Evolutionary conservation across 306 rosid genomes (phyloP).

Genomic region (Leucaena leucocephala): DNA sequence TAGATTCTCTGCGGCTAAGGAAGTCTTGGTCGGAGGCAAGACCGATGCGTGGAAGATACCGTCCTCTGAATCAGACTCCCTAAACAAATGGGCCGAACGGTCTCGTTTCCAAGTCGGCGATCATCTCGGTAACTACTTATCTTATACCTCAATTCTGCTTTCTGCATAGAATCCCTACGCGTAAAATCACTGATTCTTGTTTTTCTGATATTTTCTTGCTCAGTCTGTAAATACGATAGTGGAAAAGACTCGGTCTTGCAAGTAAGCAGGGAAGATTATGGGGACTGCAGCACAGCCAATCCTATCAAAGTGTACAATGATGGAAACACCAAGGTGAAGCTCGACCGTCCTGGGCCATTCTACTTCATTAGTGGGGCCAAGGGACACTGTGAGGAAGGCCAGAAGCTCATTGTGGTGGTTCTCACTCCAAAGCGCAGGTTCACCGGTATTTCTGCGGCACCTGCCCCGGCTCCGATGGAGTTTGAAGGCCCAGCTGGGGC

Average conservation of each 20-base stretch:
- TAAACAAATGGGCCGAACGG: slow-evolving; percentile 78
- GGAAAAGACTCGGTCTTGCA: slow-evolving; percentile 81
- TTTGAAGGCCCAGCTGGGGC: slow-evolving; percentile 71
- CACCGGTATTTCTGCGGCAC: slow-evolving; percentile 60
- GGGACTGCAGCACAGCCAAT: slow-evolving; percentile 50
- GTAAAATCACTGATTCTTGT: slow-evolving; percentile 6
- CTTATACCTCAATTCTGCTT: not conserved
- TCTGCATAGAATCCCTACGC: not conserved
- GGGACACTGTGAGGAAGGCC: slow-evolving; percentile 84
- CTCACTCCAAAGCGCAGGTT: slow-evolving; percentile 54
- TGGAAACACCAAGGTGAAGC: slow-evolving; percentile 71
- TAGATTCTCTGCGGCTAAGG: slow-evolving; percentile 64
- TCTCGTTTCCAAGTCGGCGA: slow-evolving; percentile 71
- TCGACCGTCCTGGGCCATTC: slow-evolving; percentile 65
- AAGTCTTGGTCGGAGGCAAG: slow-evolving; percentile 75
- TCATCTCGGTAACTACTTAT: slow-evolving; percentile 53
- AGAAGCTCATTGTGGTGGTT: slow-evolving; percentile 75
- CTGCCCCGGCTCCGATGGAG: slow-evolving; percentile 57
- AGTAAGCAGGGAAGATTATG: slow-evolving; percentile 67
- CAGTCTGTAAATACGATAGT: slow-evolving; percentile 81
- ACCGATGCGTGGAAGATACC: slow-evolving; percentile 74
- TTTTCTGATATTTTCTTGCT: not conserved
- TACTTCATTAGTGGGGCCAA: slow-evolving; percentile 82
- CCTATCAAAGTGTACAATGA: slow-evolving; percentile 61
- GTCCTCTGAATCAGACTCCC: slow-evolving; percentile 67